Base-by-base conservation (phyloP, 805 yeast species). In the Suhomyces xylopsoci region DNA sequence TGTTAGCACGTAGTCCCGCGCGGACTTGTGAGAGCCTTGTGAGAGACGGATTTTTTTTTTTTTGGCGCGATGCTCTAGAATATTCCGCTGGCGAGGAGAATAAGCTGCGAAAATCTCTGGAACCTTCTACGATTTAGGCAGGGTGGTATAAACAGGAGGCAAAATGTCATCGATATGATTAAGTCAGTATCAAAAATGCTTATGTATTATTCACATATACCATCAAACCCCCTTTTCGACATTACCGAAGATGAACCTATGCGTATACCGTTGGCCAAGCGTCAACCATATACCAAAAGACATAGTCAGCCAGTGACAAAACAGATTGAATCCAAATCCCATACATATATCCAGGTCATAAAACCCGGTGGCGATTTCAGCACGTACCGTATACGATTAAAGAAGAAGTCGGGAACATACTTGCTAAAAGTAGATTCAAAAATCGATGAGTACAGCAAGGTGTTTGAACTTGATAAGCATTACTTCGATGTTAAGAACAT, bases 321-420 rank as follows among this genome's bases (percentile, higher is more conserved):
- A 36, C 59, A 55, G 28, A 55, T 56, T 6, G 67, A 63, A 26
- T 46, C 59, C 10, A 58, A 60, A 12, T 55, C 50, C 34, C 47
- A 47, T 3, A 56, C 51, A 48, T 63, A 60, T 45, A 59, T 63
- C 8, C 64, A 62, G 32, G 51, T 63, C 19, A 56, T 51, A 52
- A 63, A 62, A 54, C 48, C 50, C 19, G 42, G 26, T 28, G 66
- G 65, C n/a, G 48, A 53, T 45, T 62, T 62, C 49, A 47, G 52
- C 26, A 54, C 59, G 15, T 63, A 62, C 57, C 61, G 61, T 40
- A 55, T 63, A 42, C 58, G 53, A 48, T 60, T 58, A 3, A 46
- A 58, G 38, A 57, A 59, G 42, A 54, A 49, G 30, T 41, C 48
- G 25, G 54, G 55, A 38, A 45, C 58, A 46, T 54, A 54, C 28